Evolutionary conservation across 129 eudicot species (phyloP), one percentile per base, ranked within the genome.

Genomic region (Artemisia tridentata): DNA sequence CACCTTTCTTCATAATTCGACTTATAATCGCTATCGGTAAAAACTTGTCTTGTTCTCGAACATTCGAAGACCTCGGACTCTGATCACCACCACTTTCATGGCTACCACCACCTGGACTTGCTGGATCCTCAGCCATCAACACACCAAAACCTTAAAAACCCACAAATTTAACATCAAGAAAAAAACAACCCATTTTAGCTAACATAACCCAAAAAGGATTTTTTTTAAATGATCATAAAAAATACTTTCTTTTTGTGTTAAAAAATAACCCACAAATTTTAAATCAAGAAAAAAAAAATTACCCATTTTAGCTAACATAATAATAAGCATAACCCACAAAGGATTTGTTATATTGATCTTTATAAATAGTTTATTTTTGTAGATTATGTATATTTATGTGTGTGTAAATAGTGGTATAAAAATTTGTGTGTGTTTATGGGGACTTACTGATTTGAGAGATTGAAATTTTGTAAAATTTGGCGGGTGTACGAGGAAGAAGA

Each of bases 1-100:
- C 78, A 0, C 84, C 95, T 78, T 90, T 90, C 85, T 87, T 90
- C 96, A 90, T 90, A 71, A 86, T 90, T 75, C 96, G 75, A 63
- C 96, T 84, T 31, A 86, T 90, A 74, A 86, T 90, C 65, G 96
- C 96, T 41, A 90, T 84, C 13, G 96, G 96, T 7, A 90, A 59
- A 57, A 79, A 90, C 88, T 88, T 84, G 43, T 90, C 96, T 75
- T 86, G 96, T 56, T 89, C 96, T 8, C 90, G 79, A 46, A 80
- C 88, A 20, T 76, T 75, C 9, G 75, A 77, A 41, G 86, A 89
- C 49, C 85, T 70, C 2, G 93, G 90, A 71, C 93, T 89, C 74
- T 59, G 86, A 46, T 86, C 90, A 21, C 91, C 88, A 65, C 89
- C 88, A 53, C 88, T 78, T 63, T 86, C 92, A 27, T 71, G 84